These are phyloP conservation scores for Candida patagonica DNA, from an alignment of 805 yeast genomes.

Conservation along the genomic window DNA sequence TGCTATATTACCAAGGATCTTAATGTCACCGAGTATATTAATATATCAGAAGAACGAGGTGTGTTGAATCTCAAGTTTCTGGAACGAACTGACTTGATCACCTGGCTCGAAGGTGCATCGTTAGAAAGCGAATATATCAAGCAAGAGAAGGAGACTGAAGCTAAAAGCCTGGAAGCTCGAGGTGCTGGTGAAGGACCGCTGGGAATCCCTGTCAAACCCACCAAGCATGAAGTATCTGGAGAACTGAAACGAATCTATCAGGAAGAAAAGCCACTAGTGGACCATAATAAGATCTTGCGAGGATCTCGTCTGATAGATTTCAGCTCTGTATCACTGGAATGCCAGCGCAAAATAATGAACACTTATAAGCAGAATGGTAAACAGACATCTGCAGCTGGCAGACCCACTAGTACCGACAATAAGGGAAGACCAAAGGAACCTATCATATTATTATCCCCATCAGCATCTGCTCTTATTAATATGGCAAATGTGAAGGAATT, in stretches of 20 bases:
- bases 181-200: constrained; percentile 3
- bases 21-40: constrained; percentile 72
- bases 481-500: constrained; percentile 58
- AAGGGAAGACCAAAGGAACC: constrained; percentile 40
- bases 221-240: constrained; percentile 37
- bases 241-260: constrained; percentile 37
- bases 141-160: constrained; percentile 11
- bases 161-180: constrained; percentile 8
- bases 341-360: constrained; percentile 23
- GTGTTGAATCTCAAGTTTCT: constrained; percentile 69
- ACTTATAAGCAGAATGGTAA: constrained; percentile 13
- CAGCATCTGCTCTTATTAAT: constrained; percentile 63
- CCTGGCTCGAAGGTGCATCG: constrained; percentile 69
- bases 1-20: constrained; percentile 72
- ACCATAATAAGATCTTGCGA: constrained; percentile 34
- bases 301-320: constrained; percentile 31
- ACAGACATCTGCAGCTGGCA: constrained; percentile 1
- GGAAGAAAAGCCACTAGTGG: constrained; percentile 35
- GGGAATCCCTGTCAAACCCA: constrained; percentile 14
- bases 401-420: constrained; percentile 1
- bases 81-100: constrained; percentile 74
- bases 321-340: constrained; percentile 27
- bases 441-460: constrained; percentile 67
- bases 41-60: constrained; percentile 54
- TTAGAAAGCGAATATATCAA: constrained; percentile 47